Evolutionary conservation across 345 rosid species (phyloP).

Genomic region (Gossypium rotundifolium): DNA sequence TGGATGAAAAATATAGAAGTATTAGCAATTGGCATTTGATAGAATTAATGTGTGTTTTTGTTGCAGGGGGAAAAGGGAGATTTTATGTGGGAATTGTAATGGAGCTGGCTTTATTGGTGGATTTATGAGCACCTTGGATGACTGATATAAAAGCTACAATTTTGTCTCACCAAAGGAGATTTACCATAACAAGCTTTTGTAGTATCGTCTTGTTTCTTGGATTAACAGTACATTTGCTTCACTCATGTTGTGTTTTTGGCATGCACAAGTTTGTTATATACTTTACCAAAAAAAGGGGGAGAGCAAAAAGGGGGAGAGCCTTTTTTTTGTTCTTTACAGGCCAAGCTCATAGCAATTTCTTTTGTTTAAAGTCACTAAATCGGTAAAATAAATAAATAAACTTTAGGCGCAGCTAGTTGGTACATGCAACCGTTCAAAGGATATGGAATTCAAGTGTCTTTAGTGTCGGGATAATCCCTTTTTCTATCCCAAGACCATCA

Average conservation of each 20-base stretch:
- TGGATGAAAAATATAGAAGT: neutral
- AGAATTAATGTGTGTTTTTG: neutral
- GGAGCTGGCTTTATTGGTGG: conserved; percentile 98
- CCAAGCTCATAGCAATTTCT: neutral
- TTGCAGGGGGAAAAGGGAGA: conserved; percentile 34
- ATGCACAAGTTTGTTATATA: neutral
- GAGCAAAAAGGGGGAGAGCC: no score
- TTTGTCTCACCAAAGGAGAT: neutral
- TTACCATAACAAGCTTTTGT: neutral
- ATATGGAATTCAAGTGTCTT: no score
- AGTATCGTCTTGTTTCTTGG: neutral
- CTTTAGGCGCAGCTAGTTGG: no score
- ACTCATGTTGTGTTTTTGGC: neutral
- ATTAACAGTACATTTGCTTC: neutral
- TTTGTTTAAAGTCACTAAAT: no score
- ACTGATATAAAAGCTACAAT: neutral
- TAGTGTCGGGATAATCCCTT: no score
- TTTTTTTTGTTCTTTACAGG: neutral
- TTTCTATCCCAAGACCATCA: no score
- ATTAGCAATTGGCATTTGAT: neutral
- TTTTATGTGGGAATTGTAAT: conserved; percentile 13
- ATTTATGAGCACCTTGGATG: conserved; percentile 58
- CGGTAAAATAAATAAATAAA: no score
- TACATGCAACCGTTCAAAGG: no score
- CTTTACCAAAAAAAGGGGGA: neutral